These are phyloP conservation scores for Carallia brachiata DNA, from an alignment of 345 rosid genomes.

Conservation along the genomic window DNA sequence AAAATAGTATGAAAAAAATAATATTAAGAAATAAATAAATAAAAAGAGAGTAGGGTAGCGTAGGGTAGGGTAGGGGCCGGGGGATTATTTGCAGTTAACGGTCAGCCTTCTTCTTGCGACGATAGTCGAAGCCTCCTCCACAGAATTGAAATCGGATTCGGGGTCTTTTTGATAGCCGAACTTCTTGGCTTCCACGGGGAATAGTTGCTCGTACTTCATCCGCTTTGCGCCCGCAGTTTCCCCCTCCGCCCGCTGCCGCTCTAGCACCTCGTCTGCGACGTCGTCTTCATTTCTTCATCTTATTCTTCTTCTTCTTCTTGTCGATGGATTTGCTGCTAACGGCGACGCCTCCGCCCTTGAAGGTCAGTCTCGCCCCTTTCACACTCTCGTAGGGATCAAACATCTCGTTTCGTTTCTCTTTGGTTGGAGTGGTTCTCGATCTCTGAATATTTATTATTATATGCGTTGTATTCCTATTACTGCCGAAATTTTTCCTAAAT, in stretches of 20 bases:
- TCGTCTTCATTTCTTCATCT: constrained; percentile 35
- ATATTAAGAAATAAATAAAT: no score
- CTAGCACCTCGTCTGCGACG: constrained; percentile 17
- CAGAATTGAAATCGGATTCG: constrained; percentile 44
- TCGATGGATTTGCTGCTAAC: constrained; percentile 23
- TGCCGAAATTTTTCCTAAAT: no score
- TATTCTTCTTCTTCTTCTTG: constrained; percentile 42
- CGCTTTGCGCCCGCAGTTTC: constrained; percentile 49
- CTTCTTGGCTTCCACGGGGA: constrained; percentile 83
- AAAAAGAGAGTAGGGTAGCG: no score
- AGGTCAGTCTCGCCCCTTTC: constrained; percentile 64
- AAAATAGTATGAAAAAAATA: no score
- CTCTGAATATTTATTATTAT: background rate
- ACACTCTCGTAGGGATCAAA: constrained; percentile 73
- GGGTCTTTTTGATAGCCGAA: constrained; percentile 56
- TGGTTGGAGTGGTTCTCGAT: background rate
- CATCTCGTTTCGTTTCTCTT: constrained; percentile 22
- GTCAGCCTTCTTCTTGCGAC: constrained; percentile 92
- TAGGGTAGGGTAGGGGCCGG: no score
- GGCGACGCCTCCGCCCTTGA: constrained; percentile 78
- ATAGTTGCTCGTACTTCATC: constrained; percentile 78
- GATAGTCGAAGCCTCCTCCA: constrained; percentile 36
- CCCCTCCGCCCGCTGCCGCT: background rate
- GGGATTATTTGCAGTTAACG: constrained; percentile 71
- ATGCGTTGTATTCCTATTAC: no score